These are phyloP conservation scores for Atkinsonella hypoxylon DNA, from an alignment of 2,329 filamentous ascomycete genomes.

Conservation along the genomic window DNA sequence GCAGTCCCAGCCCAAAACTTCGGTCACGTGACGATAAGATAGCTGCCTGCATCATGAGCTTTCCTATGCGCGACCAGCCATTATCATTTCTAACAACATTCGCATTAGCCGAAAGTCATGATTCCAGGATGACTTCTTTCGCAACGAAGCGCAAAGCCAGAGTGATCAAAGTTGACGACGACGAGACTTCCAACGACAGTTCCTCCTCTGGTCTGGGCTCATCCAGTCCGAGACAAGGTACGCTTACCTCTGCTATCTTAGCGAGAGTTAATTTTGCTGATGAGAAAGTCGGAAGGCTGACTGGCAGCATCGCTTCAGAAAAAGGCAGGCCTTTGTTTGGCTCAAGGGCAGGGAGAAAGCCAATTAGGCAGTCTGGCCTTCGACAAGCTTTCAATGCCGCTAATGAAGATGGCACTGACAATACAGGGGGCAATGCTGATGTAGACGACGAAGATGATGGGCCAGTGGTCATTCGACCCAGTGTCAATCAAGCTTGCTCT, in stretches of 20 bases:
- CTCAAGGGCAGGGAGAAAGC: conserved; percentile 35
- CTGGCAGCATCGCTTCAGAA: conserved; percentile 14
- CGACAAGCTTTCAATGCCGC: conserved; percentile 41
- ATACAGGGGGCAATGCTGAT: conserved; percentile 13
- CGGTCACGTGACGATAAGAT: conserved; percentile 41
- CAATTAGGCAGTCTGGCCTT: conserved; percentile 45
- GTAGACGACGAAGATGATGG: conserved; percentile 32
- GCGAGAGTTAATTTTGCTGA: conserved; percentile 20
- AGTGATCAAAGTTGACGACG: conserved; percentile 60
- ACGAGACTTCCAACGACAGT: conserved; percentile 35
- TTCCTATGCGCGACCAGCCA: not conserved
- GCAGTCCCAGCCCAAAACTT: conserved; percentile 11
- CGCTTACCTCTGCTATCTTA: conserved; percentile 14
- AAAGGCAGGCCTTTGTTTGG: conserved; percentile 26
- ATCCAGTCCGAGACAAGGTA: conserved; percentile 23
- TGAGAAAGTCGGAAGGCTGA: conserved; percentile 22
- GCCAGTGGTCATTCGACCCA: conserved; percentile 38
- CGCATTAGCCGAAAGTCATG: not conserved
- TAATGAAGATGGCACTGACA: conserved; percentile 21
- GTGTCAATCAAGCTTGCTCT: conserved; percentile 33
- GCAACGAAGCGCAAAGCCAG: conserved; percentile 56
- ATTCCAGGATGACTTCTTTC: conserved; percentile 39
- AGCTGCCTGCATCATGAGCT: conserved; percentile 6
- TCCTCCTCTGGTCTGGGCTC: conserved; percentile 13
- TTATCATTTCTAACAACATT: not conserved